Evolutionary conservation across 768 basidiomycete species (phyloP).

Genomic region (Naganishia onofrii): DNA sequence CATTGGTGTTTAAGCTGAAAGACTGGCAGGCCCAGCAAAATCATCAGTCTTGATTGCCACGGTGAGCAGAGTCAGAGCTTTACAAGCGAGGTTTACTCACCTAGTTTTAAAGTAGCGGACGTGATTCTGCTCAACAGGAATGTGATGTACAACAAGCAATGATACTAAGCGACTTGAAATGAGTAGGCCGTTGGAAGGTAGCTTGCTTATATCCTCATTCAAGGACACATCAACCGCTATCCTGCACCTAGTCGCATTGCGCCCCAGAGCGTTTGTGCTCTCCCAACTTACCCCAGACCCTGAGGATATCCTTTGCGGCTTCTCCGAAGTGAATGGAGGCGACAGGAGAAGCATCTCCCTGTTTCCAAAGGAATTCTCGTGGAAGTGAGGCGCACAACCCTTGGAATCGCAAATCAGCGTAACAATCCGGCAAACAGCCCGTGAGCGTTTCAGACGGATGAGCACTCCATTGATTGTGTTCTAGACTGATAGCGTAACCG

Average conservation of each 20-base stretch:
- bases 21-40: too few relatives aligned
- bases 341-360: neutral
- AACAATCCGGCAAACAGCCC: too few relatives aligned
- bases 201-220: neutral
- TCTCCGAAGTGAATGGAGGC: neutral
- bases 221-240: neutral
- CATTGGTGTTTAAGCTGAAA: neutral
- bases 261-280: neutral
- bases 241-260: neutral
- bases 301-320: neutral
- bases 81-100: too few relatives aligned
- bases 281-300: neutral
- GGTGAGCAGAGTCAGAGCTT: too few relatives aligned
- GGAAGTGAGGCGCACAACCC: neutral
- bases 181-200: neutral
- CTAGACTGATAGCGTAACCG: too few relatives aligned
- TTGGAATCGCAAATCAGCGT: neutral
- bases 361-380: neutral
- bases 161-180: neutral
- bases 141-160: neutral
- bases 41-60: too few relatives aligned
- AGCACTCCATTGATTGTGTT: too few relatives aligned
- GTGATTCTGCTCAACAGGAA: neutral
- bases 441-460: too few relatives aligned
- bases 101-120: neutral